These are phyloP conservation scores for Starmerella apicola DNA, from an alignment of 805 yeast genomes.

Conservation along the genomic window DNA sequence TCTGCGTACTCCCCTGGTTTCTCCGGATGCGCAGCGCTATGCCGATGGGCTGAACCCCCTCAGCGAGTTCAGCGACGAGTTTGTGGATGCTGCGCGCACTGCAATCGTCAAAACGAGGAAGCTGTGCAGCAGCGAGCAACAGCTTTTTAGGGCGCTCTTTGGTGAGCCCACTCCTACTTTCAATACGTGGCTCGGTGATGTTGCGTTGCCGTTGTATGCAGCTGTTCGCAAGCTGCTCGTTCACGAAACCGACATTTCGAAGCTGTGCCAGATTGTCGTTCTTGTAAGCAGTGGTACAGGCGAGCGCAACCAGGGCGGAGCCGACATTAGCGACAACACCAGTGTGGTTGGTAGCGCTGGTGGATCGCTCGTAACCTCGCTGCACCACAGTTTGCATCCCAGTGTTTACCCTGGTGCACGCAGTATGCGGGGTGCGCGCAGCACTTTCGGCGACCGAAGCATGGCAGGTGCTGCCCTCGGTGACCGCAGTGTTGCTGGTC, in stretches of 20 bases:
- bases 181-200: slow-evolving; percentile 45
- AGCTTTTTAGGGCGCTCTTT: slow-evolving; percentile 46
- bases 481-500: background rate
- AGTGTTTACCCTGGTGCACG: no score
- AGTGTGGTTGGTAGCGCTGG: slow-evolving; percentile 20
- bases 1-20: slow-evolving; percentile 7
- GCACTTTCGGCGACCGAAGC: no score
- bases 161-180: slow-evolving; percentile 29
- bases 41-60: slow-evolving; percentile 23
- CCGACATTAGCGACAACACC: background rate
- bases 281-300: slow-evolving; percentile 1
- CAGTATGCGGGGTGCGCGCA: no score
- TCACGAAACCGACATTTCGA: slow-evolving; percentile 54
- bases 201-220: slow-evolving; percentile 72
- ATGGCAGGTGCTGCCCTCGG: background rate
- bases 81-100: slow-evolving; percentile 27
- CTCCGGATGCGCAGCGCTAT: slow-evolving; percentile 5
- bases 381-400: background rate
- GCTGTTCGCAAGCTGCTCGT: slow-evolving; percentile 51
- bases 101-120: slow-evolving; percentile 55
- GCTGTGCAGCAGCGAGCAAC: slow-evolving; percentile 42
- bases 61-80: slow-evolving; percentile 8
- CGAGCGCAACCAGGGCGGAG: slow-evolving; percentile 1
- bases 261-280: slow-evolving; percentile 52
- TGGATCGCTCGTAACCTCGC: slow-evolving; percentile 52